Base-by-base conservation (phyloP, 164 flowering plant genomes). In the Echeveria elegans region DNA sequence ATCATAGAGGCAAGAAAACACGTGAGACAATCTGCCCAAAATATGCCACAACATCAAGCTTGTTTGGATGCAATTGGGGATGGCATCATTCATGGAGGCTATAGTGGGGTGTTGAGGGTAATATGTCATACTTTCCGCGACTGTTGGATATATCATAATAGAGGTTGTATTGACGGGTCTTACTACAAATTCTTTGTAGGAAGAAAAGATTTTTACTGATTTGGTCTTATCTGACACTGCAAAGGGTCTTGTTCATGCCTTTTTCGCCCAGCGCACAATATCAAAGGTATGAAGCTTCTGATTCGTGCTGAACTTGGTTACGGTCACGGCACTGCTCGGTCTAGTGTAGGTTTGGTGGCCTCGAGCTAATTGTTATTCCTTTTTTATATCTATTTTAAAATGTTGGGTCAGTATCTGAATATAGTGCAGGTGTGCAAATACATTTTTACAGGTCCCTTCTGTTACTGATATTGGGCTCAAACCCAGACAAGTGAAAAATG, bases 1-100 rank as follows among this genome's bases (percentile, higher is more conserved):
- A 75, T 90, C 30, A 86, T 86, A 68, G 84, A 82, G 75, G 92
- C 92, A 6, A 83, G 94, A 75, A 79, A 72, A 31, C 89, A 88
- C 73, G 76, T 82, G 24, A 82, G 72, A 56, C 88, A 79, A 76
- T 85, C 74, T 73, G 85, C 86, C 74, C 90, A 92, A 23, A 91
- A 91, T 80, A 87, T 89, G 63, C 75, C 66, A 19, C 98, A 93
- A 66, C 96, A 88, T 8, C 72, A 82, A 66, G 81, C 78, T 72
- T 86, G 90, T 78, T 81, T 88, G 71, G 87, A 85, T 77, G 86
- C 71, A 45, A 72, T 88, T 71, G 94, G 86, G 77, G 84, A 75
- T 78, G 94, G 94, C 52, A 76, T 88, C 41, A 82, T 83, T 60
- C 78, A 83, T 56, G 89, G 94, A 52, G 82, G 89, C 29, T 75